Percentiles rank a stretch among this genome's conserved stretches.
phyloP scores from a whole-genome alignment of 202 grass and related monocot species.

The Thinopyrum obtusiflorum region DNA sequence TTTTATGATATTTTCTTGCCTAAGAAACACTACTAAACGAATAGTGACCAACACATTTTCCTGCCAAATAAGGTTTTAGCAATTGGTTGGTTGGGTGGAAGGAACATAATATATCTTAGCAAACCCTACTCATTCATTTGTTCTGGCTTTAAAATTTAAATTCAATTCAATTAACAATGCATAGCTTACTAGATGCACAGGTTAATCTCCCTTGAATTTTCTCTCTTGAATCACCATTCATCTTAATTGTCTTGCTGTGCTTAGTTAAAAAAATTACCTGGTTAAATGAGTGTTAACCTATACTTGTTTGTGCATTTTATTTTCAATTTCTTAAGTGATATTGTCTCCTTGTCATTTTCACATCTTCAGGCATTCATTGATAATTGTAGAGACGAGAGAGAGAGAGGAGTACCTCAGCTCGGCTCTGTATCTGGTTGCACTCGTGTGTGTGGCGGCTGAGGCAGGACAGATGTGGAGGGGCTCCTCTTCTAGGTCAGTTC shows the following conservation, averaged over 20 bases:
- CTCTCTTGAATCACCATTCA: neutral
- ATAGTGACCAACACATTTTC: neutral
- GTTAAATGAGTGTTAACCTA: neutral
- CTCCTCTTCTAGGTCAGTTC: too few species aligned
- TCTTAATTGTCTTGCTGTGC: neutral
- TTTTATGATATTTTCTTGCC: neutral
- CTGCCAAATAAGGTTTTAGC: neutral
- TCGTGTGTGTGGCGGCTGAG: too few species aligned
- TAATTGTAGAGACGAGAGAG: too few species aligned
- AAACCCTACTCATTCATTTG: neutral
- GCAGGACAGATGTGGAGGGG: too few species aligned
- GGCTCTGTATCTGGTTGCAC: too few species aligned
- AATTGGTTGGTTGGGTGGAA: neutral
- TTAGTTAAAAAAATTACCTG: neutral
- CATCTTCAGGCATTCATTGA: constrained; percentile 73
- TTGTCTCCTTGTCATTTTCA: neutral
- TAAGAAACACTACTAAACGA: neutral
- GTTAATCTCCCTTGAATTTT: neutral
- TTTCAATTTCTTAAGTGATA: constrained; percentile 2
- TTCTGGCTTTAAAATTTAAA: neutral
- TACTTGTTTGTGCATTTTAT: neutral
- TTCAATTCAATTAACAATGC: neutral
- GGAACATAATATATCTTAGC: neutral
- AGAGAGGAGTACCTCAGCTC: too few species aligned
- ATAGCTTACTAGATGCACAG: neutral